Evolutionary conservation across 768 basidiomycete species (phyloP).

Genomic region (Lentinula lateritia): DNA sequence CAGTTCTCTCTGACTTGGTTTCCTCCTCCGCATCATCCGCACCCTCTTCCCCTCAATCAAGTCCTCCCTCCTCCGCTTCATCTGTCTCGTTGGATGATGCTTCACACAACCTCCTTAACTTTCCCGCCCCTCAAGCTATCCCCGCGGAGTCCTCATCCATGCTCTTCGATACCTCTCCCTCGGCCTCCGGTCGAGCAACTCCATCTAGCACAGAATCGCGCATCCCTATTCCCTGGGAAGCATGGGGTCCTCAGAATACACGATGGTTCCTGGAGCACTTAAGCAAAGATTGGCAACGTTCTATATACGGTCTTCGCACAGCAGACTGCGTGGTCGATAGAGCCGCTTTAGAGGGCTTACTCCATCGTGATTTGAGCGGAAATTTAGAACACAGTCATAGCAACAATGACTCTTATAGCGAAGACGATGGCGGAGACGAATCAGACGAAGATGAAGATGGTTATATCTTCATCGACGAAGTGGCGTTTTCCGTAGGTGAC

Average conservation of each 20-base stretch:
- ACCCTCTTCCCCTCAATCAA: slow-evolving; percentile 8
- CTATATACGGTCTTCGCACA: slow-evolving; percentile 45
- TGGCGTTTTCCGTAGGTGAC: background rate
- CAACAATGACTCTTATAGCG: background rate
- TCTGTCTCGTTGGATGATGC: background rate
- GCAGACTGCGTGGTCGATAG: slow-evolving; percentile 32
- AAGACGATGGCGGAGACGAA: slow-evolving; percentile 4
- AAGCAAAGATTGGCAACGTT: slow-evolving; percentile 52
- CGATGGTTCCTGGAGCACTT: slow-evolving; percentile 49
- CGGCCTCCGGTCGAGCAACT: slow-evolving; percentile 5
- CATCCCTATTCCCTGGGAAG: slow-evolving; percentile 35
- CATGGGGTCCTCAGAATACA: slow-evolving; percentile 47
- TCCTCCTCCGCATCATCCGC: slow-evolving; percentile 9
- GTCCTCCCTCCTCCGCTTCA: background rate
- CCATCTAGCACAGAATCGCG: slow-evolving; percentile 15
- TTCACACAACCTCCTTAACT: background rate
- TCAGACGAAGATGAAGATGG: background rate
- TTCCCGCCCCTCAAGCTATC: background rate
- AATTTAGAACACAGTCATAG: background rate
- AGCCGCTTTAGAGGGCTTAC: slow-evolving; percentile 2
- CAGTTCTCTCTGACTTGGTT: background rate
- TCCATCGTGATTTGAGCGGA: background rate
- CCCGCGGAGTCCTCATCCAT: background rate
- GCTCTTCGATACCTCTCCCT: slow-evolving; percentile 6
- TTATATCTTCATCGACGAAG: background rate